A percentile compares a stretch with the other conserved stretches of the same genome.
phyloP scores from a whole-genome alignment of 331 rosid species.

The Quercus phellos region DNA sequence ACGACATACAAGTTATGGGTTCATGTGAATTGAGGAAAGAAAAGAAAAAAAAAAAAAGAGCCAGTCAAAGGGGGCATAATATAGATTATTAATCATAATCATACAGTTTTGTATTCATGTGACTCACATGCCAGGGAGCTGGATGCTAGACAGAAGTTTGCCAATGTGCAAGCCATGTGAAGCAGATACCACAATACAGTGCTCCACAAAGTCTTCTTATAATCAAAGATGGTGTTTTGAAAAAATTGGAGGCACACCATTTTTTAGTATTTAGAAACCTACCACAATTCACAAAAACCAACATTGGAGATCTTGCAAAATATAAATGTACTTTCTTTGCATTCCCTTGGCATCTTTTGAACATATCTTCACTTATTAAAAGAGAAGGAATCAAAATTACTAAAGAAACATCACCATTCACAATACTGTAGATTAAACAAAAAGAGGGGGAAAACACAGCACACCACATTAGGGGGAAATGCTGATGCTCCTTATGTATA shows the following conservation, averaged over 20 bases:
- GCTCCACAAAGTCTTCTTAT: neutral
- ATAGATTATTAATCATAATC: slow-evolving; percentile 19
- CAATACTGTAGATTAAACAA: slow-evolving; percentile 26
- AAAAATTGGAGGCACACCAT: neutral
- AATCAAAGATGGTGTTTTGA: too few relatives aligned
- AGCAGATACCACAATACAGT: neutral
- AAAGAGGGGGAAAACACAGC: slow-evolving; percentile 26
- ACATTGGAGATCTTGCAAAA: neutral
- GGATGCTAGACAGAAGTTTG: neutral
- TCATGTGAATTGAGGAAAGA: neutral
- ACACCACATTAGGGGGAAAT: slow-evolving; percentile 18
- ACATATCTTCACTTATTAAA: neutral
- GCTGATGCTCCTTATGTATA: slow-evolving; percentile 27
- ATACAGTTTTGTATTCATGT: neutral
- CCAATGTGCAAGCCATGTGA: slow-evolving; percentile 8
- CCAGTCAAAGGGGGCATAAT: neutral
- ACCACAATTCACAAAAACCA: neutral
- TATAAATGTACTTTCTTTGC: neutral
- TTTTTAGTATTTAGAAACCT: neutral
- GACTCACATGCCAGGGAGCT: slow-evolving; percentile 4
- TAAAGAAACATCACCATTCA: slow-evolving; percentile 32
- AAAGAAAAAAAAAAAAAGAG: neutral
- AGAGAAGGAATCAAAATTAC: slow-evolving; percentile 15
- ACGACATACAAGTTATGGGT: slow-evolving; percentile 5
- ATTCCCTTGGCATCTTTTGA: neutral